A percentile compares a stretch with the other conserved stretches of the same genome.
phyloP scores from a whole-genome alignment of 345 rosid genomes.

The Sapria himalayana region DNA sequence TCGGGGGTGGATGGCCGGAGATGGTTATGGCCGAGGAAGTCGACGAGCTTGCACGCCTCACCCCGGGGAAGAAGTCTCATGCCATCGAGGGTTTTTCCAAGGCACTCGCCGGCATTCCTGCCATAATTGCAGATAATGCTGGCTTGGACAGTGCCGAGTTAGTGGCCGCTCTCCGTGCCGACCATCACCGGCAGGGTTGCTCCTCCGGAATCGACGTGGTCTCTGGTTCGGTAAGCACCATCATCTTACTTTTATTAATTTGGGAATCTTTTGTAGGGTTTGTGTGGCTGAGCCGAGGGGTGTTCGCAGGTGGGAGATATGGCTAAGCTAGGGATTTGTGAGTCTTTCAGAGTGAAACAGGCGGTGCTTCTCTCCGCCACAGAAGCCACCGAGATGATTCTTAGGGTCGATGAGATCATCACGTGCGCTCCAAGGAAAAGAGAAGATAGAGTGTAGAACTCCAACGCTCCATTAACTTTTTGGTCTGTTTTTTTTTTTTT shows the following conservation, averaged over 20 bases:
- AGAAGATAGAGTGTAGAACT: constrained; percentile 75
- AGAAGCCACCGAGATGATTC: constrained; percentile 87
- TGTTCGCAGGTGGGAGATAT: constrained; percentile 91
- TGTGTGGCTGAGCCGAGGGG: no score
- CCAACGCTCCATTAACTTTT: no score
- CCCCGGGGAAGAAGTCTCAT: constrained; percentile 92
- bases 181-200: constrained; percentile 69
- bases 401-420: constrained; percentile 63
- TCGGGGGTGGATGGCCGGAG: constrained; percentile 99
- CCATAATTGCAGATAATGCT: constrained; percentile 87
- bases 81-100: constrained; percentile 89
- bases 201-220: constrained; percentile 76
- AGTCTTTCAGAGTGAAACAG: constrained; percentile 90
- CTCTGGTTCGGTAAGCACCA: constrained; percentile 64
- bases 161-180: constrained; percentile 91
- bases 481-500: no score
- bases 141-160: constrained; percentile 96
- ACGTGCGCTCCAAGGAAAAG: constrained; percentile 51
- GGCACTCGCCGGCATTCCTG: constrained; percentile 70
- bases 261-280: no score
- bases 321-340: constrained; percentile 71
- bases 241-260: background rate
- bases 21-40: constrained; percentile 98
- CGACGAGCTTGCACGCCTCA: constrained; percentile 77
- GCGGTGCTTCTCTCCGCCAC: constrained; percentile 88